Base-by-base conservation (phyloP, 1,284 basidiomycete genomes). In the Coriolopsis trogii region DNA sequence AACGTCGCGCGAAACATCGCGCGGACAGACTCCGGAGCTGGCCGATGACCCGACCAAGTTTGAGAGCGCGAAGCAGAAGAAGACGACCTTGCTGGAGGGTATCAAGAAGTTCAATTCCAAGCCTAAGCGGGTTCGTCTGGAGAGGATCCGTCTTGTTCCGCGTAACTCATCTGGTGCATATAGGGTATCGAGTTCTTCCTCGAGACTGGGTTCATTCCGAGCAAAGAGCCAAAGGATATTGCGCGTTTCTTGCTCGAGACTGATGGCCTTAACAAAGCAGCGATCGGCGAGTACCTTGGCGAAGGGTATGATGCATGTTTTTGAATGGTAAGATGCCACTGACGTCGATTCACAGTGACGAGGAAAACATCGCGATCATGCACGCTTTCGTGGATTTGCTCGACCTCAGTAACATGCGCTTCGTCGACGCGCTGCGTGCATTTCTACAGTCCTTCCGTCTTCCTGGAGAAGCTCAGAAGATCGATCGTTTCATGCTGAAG, bases 101-200 rank as follows among this genome's bases (percentile, higher is more conserved):
- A 92, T 99, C 69, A 94, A 90, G 71, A 94, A 94, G 70, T 99
- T 99, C 76, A 99, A 99, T 73, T 95, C 91, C 76, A 99, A 98
- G 73, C 95, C 97, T 10, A 98, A 97, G 72, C 81, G 87, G 62
- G 92, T 91, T 62, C 18, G 49, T 28, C 18, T 26, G 29, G 20
- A 13, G 30, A 30, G 15, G 29, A 31, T 12, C 24, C 29, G 18
- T n/a, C n/a, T 18, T 23, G 0, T 25, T 25, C 40, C 58, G 39
- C 31, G 31, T 58, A 25, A 36, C 51, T 41, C 59, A 24, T 39
- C 40, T 44, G 34, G 52, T 20, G 16, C 16, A 13, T 29, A 7
- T 25, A 95, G 84, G 97, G 97, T 16, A 82, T 99, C 43, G 81
- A 91, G 72, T 98, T 93, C 68, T 79, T 99, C 46, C 69, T 95